Evolutionary conservation across 1,139 yeast species (phyloP).

Genomic region (Kurtzmaniella quercitrusa): DNA sequence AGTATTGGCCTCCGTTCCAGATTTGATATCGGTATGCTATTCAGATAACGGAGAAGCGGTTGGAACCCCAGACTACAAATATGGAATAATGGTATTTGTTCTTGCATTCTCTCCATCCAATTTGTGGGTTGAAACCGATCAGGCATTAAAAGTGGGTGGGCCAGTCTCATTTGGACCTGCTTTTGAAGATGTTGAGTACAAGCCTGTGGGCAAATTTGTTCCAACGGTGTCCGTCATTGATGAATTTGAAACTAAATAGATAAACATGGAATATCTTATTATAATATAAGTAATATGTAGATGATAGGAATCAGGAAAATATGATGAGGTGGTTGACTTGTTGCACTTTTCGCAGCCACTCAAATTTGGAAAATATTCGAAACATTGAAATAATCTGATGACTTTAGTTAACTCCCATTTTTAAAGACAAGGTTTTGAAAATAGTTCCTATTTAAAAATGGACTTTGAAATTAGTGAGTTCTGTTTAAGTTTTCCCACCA

Average conservation of each 20-base stretch:
- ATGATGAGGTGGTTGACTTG: too few species aligned
- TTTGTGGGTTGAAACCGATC: constrained; percentile 33
- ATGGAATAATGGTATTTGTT: constrained; percentile 40
- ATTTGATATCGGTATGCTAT: constrained; percentile 41
- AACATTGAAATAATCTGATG: too few species aligned
- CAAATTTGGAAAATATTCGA: too few species aligned
- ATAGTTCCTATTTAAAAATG: too few species aligned
- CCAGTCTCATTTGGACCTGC: constrained; percentile 31
- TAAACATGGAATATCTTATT: too few species aligned
- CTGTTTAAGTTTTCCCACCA: too few species aligned
- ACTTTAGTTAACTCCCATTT: too few species aligned
- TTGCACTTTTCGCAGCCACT: too few species aligned
- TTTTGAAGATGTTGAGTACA: constrained; percentile 28
- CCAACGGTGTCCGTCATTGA: constrained; percentile 36
- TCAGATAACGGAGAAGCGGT: constrained; percentile 42
- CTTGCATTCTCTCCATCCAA: constrained; percentile 36
- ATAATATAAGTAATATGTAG: too few species aligned
- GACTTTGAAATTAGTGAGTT: too few species aligned
- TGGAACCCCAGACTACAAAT: constrained; percentile 45
- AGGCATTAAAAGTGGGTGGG: constrained; percentile 37
- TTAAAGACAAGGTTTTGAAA: too few species aligned
- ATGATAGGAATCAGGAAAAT: too few species aligned
- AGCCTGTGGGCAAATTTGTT: constrained; percentile 30
- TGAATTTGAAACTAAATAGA: constrained; percentile 18
- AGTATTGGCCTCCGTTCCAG: constrained; percentile 40